Evolutionary conservation across 169 alveolate species (phyloP).

Genomic region (Pseudocohnilembus persalinus): DNA sequence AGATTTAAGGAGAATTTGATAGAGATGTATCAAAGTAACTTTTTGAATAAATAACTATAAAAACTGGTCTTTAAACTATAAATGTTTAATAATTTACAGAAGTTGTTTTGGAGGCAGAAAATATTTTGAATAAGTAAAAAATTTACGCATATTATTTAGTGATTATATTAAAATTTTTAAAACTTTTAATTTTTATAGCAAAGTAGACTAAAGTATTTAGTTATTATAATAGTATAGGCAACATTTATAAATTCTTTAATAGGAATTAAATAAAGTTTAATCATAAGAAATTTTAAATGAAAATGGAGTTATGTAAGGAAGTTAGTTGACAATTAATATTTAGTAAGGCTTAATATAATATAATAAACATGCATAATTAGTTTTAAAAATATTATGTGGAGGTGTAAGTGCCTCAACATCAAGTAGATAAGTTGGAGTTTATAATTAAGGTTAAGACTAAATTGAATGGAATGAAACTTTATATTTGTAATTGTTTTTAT

Average conservation of each 20-base stretch:
- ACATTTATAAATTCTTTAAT: too few relatives aligned
- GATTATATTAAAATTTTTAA: too few relatives aligned
- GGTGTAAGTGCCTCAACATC: not conserved
- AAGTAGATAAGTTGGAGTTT: not conserved
- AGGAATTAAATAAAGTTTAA: not conserved
- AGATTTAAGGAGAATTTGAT: not conserved
- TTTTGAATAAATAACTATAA: too few relatives aligned
- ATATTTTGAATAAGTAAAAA: not conserved
- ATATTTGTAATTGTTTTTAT: not conserved
- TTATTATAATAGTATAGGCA: too few relatives aligned
- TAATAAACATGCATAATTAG: too few relatives aligned
- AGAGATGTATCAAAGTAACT: not conserved
- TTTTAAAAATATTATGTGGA: not conserved
- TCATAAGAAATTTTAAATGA: not conserved
- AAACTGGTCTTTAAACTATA: too few relatives aligned
- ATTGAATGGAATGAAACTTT: not conserved
- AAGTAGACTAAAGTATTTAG: not conserved
- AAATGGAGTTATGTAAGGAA: not conserved
- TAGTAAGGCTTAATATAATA: not conserved
- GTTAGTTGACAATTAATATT: not conserved
- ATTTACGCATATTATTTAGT: not conserved
- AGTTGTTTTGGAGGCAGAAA: not conserved
- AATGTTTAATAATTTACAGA: too few relatives aligned
- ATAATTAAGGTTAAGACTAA: not conserved
- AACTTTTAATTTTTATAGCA: not conserved